Conservation (phyloP, 2,329 filamentous ascomycete species). For the Paracoccidioides brasiliensis region DNA sequence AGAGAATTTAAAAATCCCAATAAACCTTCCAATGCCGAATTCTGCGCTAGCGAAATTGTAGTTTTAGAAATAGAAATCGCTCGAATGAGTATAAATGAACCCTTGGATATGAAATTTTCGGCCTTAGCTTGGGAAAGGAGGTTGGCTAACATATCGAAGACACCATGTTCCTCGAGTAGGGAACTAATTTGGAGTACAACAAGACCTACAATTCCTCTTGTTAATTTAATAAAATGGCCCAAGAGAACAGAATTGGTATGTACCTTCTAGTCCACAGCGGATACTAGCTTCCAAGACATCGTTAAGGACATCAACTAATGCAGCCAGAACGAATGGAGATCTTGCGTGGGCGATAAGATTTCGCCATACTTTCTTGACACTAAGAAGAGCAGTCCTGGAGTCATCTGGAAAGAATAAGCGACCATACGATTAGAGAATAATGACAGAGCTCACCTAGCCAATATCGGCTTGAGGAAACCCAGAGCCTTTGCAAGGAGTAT, state of each 20-base stretch:
- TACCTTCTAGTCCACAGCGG: slow-evolving; percentile 20
- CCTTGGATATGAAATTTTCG: not conserved
- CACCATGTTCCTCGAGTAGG: not conserved
- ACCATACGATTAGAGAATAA: slow-evolving; percentile 7
- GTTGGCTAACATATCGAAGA: not conserved
- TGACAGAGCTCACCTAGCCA: slow-evolving; percentile 21
- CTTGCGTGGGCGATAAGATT: slow-evolving; percentile 17
- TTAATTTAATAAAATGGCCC: not conserved
- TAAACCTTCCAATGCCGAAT: not conserved
- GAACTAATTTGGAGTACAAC: not conserved
- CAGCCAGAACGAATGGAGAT: slow-evolving; percentile 24
- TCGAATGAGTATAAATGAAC: not conserved
- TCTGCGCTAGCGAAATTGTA: not conserved
- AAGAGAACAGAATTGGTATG: not conserved
- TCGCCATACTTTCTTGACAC: slow-evolving; percentile 16
- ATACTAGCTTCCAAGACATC: slow-evolving; percentile 24
- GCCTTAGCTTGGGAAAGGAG: not conserved
- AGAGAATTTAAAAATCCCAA: not conserved
- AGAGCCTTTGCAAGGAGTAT: slow-evolving; percentile 26
- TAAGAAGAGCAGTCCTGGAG: slow-evolving; percentile 15
- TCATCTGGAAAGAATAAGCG: slow-evolving; percentile 16
- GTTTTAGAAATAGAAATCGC: not conserved
- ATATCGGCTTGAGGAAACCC: slow-evolving; percentile 19
- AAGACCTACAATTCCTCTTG: not conserved
- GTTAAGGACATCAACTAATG: slow-evolving; percentile 26